Conservation (phyloP, 1,284 basidiomycete genomes). For the Peniophora sp. region DNA sequence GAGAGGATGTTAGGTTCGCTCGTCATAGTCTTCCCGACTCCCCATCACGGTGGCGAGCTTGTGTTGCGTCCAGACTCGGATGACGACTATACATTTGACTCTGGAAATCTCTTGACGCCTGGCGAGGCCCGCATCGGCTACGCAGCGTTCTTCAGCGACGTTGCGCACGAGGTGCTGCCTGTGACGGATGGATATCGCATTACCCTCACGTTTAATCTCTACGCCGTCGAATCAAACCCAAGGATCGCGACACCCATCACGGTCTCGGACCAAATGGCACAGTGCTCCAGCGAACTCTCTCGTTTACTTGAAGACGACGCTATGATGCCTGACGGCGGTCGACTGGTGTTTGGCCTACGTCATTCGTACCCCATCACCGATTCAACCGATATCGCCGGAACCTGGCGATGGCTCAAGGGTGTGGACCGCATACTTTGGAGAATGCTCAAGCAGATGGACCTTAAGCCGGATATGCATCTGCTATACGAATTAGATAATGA, state of each 20-base stretch:
- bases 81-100: conserved; percentile 5
- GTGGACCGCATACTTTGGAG: conserved; percentile 9
- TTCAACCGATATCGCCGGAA: not conserved
- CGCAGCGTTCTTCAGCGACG: conserved; percentile 32
- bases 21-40: conserved; percentile 8
- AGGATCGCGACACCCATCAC: not conserved
- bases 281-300: conserved; percentile 9
- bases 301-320: conserved; percentile 17
- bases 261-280: not conserved
- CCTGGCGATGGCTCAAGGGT: conserved; percentile 17
- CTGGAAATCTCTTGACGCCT: not conserved
- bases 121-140: conserved; percentile 19
- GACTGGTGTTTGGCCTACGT: conserved; percentile 27
- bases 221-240: conserved; percentile 10
- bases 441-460: conserved; percentile 2
- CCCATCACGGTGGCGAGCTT: conserved; percentile 9
- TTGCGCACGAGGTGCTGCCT: conserved; percentile 34
- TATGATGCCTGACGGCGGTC: conserved; percentile 26
- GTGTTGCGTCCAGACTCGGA: not conserved
- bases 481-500: conserved; percentile 5
- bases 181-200: conserved; percentile 32
- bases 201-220: conserved; percentile 35
- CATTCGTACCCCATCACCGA: conserved; percentile 27
- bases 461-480: conserved; percentile 10
- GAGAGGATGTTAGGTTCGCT: conserved; percentile 15